phyloP scores from a whole-genome alignment of 805 yeast species.

The Sungouiozyma intestinalis region DNA sequence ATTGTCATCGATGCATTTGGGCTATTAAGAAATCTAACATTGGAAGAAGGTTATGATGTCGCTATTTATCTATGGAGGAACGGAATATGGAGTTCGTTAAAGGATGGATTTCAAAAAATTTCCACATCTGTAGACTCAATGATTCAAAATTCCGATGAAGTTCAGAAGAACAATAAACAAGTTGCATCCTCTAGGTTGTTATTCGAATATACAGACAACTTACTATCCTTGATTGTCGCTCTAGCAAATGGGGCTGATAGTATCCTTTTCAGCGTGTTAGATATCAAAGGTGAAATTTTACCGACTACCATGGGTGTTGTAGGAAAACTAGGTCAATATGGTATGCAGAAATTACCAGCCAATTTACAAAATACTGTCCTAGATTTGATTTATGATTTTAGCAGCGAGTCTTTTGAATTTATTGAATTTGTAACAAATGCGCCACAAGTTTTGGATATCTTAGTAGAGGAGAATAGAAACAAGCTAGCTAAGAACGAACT shows the following conservation, averaged over 20 bases:
- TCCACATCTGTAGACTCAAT: conserved; percentile 38
- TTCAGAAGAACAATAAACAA: conserved; percentile 2
- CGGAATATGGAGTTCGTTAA: conserved; percentile 59
- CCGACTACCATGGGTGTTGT: conserved; percentile 20
- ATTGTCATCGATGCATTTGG: conserved; percentile 76
- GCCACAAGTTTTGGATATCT: not conserved
- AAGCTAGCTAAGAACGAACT: conserved; percentile 20
- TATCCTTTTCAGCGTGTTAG: conserved; percentile 37
- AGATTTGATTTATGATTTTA: conserved; percentile 50
- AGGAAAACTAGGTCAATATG: conserved; percentile 22
- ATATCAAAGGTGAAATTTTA: conserved; percentile 14
- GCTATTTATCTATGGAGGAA: conserved; percentile 68
- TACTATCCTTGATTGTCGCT: conserved; percentile 57
- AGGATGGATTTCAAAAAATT: conserved; percentile 41
- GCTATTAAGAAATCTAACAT: conserved; percentile 62
- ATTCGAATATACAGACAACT: conserved; percentile 61
- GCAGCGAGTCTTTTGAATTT: conserved; percentile 48
- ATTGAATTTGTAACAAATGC: conserved; percentile 24
- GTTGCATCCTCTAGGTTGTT: conserved; percentile 37
- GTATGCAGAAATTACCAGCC: conserved; percentile 27
- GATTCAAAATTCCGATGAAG: conserved; percentile 10
- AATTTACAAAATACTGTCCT: conserved; percentile 42
- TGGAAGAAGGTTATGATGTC: conserved; percentile 83
- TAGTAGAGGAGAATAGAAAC: not conserved
- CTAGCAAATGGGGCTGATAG: conserved; percentile 55